Evolutionary conservation across 495 filamentous ascomycete species (phyloP).

Genomic region (Aspergillus indologenus): DNA sequence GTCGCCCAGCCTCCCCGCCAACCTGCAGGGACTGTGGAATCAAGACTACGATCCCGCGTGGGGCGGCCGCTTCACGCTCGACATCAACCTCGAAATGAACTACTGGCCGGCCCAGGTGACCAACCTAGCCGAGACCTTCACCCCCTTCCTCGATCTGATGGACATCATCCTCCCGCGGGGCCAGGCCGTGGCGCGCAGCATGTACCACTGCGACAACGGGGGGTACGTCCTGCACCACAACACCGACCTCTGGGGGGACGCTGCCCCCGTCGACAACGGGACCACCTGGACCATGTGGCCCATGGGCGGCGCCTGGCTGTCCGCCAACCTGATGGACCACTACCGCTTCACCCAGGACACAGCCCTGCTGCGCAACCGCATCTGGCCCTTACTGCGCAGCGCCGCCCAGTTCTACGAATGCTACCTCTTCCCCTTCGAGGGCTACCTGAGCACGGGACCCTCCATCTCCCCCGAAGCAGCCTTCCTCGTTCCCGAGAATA

Average conservation of each 20-base stretch:
- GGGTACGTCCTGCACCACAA: constrained; percentile 41
- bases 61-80: constrained; percentile 50
- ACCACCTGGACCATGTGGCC: constrained; percentile 35
- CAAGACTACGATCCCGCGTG: constrained; percentile 38
- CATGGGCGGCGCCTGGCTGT: constrained; percentile 40
- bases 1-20: constrained; percentile 42
- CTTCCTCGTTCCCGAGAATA: constrained; percentile 23
- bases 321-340: constrained; percentile 35
- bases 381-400: constrained; percentile 25
- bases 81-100: constrained; percentile 31
- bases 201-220: constrained; percentile 37
- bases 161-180: constrained; percentile 26
- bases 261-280: constrained; percentile 34
- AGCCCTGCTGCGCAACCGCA: constrained; percentile 21
- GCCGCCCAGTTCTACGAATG: constrained; percentile 33
- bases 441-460: constrained; percentile 33
- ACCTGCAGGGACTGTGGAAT: constrained; percentile 54
- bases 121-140: constrained; percentile 23
- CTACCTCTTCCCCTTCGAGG: constrained; percentile 32
- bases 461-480: constrained; percentile 41
- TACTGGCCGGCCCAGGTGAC: constrained; percentile 45
- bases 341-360: constrained; percentile 34
- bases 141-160: constrained; percentile 32
- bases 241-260: constrained; percentile 42
- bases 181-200: constrained; percentile 25